Base-by-base conservation (phyloP, 192 early-diverging fungal genomes). In the Nowakowskiella sp. region DNA sequence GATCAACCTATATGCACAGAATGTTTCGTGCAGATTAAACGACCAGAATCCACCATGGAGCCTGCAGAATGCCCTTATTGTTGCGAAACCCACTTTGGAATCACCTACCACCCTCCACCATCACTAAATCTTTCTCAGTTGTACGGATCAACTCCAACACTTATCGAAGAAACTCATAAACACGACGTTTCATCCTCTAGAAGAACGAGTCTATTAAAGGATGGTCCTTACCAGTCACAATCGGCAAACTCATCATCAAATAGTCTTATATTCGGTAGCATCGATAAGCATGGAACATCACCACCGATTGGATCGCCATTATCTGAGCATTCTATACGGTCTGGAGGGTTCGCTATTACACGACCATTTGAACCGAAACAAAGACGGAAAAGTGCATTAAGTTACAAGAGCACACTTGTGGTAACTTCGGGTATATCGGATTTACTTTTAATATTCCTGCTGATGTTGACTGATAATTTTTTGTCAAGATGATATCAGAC, bases 1-100 rank as follows among this genome's bases (percentile, higher is more conserved):
- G 86, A 88, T 62, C 85, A 94, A 58, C 91, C 92, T 5, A 89
- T 96, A 51, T 96, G 92, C 72, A 92, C 91, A 7, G 92, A 96
- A 57, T 96, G 92, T 62, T 96, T 96, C 77, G 85, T 94, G 36
- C 91, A 96, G 75, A 89, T 96, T 48, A 87, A 90, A 61, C 83
- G 92, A 27, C 81, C 87, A 39, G 78, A 77, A 36, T 44, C 62
- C 27, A 81, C 53, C 6, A 55, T 80, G 36, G 89, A 88, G 28
- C 76, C 87, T 0, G 83, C 88, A 7, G 62, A 70, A 28, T 95
- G 92, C 53, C 92, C 92, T 0, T 95, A 85, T 64, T 95, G 92
- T 65, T 85, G 87, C 6, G 75, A 85, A 54, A 71, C 87, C 44
- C 78, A 92, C 49, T 88, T 91, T 67, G 92, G 88, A 31, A 64